Evolutionary conservation across 352 stramenopile species (phyloP).

Genomic region (Pythium plurisporium): DNA sequence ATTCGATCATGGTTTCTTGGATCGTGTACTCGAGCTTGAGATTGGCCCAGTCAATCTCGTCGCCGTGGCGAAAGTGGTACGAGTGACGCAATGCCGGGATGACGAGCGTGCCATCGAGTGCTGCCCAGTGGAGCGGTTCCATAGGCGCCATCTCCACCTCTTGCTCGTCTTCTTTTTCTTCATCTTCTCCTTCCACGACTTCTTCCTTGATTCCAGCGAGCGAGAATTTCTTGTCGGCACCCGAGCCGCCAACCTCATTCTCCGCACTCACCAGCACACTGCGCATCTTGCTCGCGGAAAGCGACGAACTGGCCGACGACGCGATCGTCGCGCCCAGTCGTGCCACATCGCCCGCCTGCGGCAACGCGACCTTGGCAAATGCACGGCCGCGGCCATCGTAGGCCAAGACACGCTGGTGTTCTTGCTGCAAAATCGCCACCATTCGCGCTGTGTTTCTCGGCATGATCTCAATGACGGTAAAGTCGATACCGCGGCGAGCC

Average conservation of each 20-base stretch:
- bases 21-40: slow-evolving; percentile 30
- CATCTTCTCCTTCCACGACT: no score
- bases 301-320: slow-evolving; percentile 22
- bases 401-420: slow-evolving; percentile 16
- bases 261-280: slow-evolving; percentile 19
- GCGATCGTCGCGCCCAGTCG: slow-evolving; percentile 19
- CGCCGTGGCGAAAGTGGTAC: slow-evolving; percentile 24
- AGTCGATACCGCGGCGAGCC: slow-evolving; percentile 28
- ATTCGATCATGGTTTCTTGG: slow-evolving; percentile 31
- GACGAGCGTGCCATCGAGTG: background rate
- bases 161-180: no score
- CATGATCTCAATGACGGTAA: slow-evolving; percentile 33
- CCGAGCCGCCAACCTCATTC: background rate
- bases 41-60: slow-evolving; percentile 26
- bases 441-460: slow-evolving; percentile 29
- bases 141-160: background rate
- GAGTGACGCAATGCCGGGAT: slow-evolving; percentile 31
- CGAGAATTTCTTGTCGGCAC: no score
- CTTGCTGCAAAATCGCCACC: slow-evolving; percentile 22
- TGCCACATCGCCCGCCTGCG: slow-evolving; percentile 5
- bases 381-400: slow-evolving; percentile 13
- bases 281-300: slow-evolving; percentile 23
- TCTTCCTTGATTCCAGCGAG: no score
- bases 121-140: slow-evolving; percentile 17
- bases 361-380: slow-evolving; percentile 24